Conservation (phyloP, 768 basidiomycete genomes). For the Mycena leptocephala region DNA sequence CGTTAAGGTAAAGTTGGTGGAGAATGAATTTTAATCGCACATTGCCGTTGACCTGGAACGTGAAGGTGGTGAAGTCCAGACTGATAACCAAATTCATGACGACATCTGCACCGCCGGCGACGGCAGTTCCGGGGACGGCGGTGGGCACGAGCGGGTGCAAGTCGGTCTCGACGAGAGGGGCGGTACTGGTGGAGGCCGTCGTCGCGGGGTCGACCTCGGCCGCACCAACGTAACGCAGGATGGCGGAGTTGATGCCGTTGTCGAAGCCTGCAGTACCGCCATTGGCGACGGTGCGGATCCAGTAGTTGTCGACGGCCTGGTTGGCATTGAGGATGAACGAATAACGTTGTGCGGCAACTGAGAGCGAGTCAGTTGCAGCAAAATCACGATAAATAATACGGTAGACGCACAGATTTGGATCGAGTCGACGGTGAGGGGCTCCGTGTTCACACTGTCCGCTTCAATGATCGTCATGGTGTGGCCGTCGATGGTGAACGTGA, state of each 20-base stretch:
- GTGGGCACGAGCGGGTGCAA: slow-evolving; percentile 52
- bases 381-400: slow-evolving; percentile 37
- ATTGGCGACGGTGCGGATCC: slow-evolving; percentile 56
- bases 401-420: slow-evolving; percentile 56
- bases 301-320: slow-evolving; percentile 68
- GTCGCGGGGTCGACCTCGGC: slow-evolving; percentile 40
- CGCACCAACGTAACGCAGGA: slow-evolving; percentile 68
- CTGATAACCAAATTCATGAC: slow-evolving; percentile 22
- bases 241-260: slow-evolving; percentile 65
- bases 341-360: slow-evolving; percentile 55
- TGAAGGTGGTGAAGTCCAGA: slow-evolving; percentile 16
- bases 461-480: slow-evolving; percentile 69
- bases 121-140: slow-evolving; percentile 49
- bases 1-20: neutral
- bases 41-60: slow-evolving; percentile 21
- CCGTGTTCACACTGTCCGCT: slow-evolving; percentile 59
- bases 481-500: too few relatives aligned
- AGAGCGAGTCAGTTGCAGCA: neutral
- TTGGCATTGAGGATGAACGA: slow-evolving; percentile 64
- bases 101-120: slow-evolving; percentile 29
- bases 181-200: slow-evolving; percentile 30
- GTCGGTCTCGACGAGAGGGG: slow-evolving; percentile 55
- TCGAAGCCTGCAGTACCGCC: slow-evolving; percentile 47
- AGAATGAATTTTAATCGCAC: neutral
- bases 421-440: slow-evolving; percentile 60